phyloP scores from a whole-genome alignment of 192 early-diverging fungal species.

The Coemansia furcata region DNA sequence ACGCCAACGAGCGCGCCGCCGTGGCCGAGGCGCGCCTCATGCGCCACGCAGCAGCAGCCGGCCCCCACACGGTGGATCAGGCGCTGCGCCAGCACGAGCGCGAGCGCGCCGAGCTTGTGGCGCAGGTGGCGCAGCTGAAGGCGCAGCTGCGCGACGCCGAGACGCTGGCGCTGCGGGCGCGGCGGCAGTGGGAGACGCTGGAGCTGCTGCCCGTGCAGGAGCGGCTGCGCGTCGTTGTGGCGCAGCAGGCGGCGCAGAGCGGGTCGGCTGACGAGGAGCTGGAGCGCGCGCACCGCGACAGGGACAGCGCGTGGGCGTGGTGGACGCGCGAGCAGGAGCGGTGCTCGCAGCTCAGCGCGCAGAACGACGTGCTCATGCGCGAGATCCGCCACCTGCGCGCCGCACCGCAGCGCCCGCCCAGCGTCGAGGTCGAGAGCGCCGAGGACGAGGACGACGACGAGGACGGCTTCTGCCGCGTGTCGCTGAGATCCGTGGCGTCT shows the following conservation, averaged over 20 bases:
- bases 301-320: constrained; percentile 38
- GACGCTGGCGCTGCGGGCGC: constrained; percentile 24
- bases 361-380: constrained; percentile 48
- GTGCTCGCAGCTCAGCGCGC: constrained; percentile 38
- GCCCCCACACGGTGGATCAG: constrained; percentile 13
- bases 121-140: constrained; percentile 37
- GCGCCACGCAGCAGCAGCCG: constrained; percentile 15
- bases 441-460: constrained; percentile 21
- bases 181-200: constrained; percentile 40
- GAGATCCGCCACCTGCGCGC: constrained; percentile 25
- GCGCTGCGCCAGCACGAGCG: constrained; percentile 35
- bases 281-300: constrained; percentile 19
- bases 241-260: not conserved
- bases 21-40: constrained; percentile 15
- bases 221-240: constrained; percentile 24
- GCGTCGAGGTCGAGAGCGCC: not conserved
- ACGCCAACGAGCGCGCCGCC: constrained; percentile 24
- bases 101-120: constrained; percentile 34
- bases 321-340: constrained; percentile 46
- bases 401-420: not conserved
- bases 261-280: constrained; percentile 9
- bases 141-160: constrained; percentile 32
- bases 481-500: constrained; percentile 19
- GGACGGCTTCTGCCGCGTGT: constrained; percentile 39
- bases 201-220: constrained; percentile 48